Evolutionary conservation across 768 basidiomycete genomes (phyloP).

Genomic region (Cytidiella melzeri): DNA sequence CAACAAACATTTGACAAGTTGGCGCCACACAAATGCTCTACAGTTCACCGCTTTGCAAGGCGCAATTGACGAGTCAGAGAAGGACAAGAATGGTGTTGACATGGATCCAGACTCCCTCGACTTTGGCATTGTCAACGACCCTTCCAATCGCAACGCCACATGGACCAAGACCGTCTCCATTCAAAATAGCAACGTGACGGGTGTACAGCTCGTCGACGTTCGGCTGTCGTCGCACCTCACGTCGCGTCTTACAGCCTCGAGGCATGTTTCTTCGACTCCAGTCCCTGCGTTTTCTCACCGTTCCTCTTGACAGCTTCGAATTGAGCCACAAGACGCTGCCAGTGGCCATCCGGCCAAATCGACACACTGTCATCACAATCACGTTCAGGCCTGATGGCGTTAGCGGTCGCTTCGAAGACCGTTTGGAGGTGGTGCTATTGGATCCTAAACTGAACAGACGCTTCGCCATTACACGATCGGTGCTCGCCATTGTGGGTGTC

Average conservation of each 20-base stretch:
- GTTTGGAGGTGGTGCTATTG: conserved; percentile 41
- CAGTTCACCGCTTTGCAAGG: conserved; percentile 1
- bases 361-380: conserved; percentile 6
- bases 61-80: conserved; percentile 11
- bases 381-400: conserved; percentile 18
- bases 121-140: conserved; percentile 18
- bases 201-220: conserved; percentile 8
- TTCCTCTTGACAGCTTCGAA: neutral
- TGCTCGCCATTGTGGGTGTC: conserved; percentile 44
- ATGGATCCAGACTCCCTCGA: conserved; percentile 18
- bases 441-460: conserved; percentile 26
- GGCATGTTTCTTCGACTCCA: neutral
- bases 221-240: neutral
- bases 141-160: conserved; percentile 5
- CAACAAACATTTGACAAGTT: neutral
- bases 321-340: conserved; percentile 9
- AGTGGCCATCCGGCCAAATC: conserved; percentile 1
- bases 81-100: conserved; percentile 12
- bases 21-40: conserved; percentile 9
- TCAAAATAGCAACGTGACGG: conserved; percentile 3
- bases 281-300: neutral
- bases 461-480: conserved; percentile 42
- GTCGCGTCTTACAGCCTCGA: neutral
- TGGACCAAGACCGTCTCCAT: conserved; percentile 1
- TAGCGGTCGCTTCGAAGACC: conserved; percentile 41